Evolutionary conservation across 768 basidiomycete species (phyloP).

Genomic region (Boletales sp.): DNA sequence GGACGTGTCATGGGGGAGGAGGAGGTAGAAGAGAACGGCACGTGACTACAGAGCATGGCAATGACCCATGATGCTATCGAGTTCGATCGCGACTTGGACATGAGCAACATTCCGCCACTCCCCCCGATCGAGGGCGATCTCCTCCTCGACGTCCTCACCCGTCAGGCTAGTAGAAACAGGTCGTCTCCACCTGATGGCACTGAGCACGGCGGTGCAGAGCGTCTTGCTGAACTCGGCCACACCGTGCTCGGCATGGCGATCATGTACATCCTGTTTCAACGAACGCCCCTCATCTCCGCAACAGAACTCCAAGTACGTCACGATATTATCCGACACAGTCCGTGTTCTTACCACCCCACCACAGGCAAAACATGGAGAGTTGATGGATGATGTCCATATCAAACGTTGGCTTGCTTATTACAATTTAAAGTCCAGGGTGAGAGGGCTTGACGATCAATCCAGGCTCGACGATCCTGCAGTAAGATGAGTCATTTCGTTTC

Average conservation of each 20-base stretch:
- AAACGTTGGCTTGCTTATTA: slow-evolving; percentile 50
- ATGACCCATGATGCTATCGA: too few relatives aligned
- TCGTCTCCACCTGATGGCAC: slow-evolving; percentile 35
- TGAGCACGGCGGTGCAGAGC: slow-evolving; percentile 54
- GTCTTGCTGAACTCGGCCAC: slow-evolving; percentile 57
- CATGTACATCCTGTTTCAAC: slow-evolving; percentile 46
- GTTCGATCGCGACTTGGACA: slow-evolving; percentile 13
- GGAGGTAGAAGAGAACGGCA: slow-evolving; percentile 6
- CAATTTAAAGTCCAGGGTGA: slow-evolving; percentile 50
- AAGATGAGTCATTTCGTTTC: not conserved
- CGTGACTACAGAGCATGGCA: slow-evolving; percentile 10
- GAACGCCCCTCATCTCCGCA: slow-evolving; percentile 40
- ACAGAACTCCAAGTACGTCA: slow-evolving; percentile 43
- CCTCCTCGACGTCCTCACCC: slow-evolving; percentile 57
- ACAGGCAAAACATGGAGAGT: slow-evolving; percentile 24
- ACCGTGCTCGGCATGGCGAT: slow-evolving; percentile 50
- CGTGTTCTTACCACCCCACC: not conserved
- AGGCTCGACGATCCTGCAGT: slow-evolving; percentile 38
- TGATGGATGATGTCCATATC: slow-evolving; percentile 39
- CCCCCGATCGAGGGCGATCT: slow-evolving; percentile 57
- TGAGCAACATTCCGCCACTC: slow-evolving; percentile 41
- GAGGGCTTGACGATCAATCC: slow-evolving; percentile 38
- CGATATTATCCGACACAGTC: not conserved
- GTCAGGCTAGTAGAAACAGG: slow-evolving; percentile 36
- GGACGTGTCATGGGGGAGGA: slow-evolving; percentile 32